Conservation (phyloP, 228 moss, liverwort and hornwort genomes). For the Sphagnum magellanicum region DNA sequence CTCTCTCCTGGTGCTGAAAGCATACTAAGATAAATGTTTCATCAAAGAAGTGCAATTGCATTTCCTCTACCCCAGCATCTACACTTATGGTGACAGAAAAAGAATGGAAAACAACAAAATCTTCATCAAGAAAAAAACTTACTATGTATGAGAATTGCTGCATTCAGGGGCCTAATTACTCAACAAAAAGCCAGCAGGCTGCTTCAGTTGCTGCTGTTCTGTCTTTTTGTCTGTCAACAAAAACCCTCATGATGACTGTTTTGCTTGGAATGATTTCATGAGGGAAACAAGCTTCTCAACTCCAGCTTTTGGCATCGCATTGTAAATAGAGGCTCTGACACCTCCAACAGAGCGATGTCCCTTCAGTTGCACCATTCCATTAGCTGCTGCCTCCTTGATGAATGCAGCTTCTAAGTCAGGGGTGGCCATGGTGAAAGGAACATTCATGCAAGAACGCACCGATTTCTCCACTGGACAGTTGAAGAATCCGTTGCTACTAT, state of each 20-base stretch:
- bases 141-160: too few species aligned
- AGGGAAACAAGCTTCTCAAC: slow-evolving; percentile 91
- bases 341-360: slow-evolving; percentile 99
- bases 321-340: slow-evolving; percentile 94
- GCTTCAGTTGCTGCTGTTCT: too few species aligned
- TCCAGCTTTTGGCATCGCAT: slow-evolving; percentile 95
- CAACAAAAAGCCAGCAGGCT: too few species aligned
- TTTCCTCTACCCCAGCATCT: too few species aligned
- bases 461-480: slow-evolving; percentile 91
- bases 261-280: slow-evolving; percentile 84
- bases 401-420: slow-evolving; percentile 85
- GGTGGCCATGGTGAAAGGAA: slow-evolving; percentile 92
- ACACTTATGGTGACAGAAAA: too few species aligned
- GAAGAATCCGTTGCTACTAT: slow-evolving; percentile 78
- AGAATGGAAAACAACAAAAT: too few species aligned
- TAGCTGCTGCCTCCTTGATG: slow-evolving; percentile 72
- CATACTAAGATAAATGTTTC: neutral
- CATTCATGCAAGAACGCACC: slow-evolving; percentile 93
- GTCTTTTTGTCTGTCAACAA: neutral
- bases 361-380: slow-evolving; percentile 89
- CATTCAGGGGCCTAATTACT: too few species aligned
- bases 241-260: slow-evolving; percentile 42
- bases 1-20: neutral
- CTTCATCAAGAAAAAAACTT: too few species aligned
- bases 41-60: too few species aligned